Base-by-base conservation (phyloP, 2,329 filamentous ascomycete species). In the Diaporthe sp. region DNA sequence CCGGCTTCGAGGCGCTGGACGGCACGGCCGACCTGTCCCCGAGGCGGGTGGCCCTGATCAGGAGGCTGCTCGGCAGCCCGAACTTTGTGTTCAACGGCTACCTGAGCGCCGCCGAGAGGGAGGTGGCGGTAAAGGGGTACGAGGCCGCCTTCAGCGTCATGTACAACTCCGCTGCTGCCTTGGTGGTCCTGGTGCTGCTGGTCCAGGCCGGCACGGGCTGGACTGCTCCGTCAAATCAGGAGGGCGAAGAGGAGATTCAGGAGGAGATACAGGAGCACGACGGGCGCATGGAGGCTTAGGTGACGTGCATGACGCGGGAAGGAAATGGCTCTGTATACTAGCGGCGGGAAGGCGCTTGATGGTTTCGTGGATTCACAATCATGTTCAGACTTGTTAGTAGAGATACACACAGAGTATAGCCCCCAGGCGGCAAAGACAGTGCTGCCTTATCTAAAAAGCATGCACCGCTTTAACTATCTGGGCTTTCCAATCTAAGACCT, bases 1-100 rank as follows among this genome's bases (percentile, higher is more conserved):
- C 83, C 0, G 90, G 91, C 0, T 95, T 95, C 77, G 80, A 82
- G 6, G 75, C 72, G 19, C 82, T 90, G 2, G 88, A 90, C 40
- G 84, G 82, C 15, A 80, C 79, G 6, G 76, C 77, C 25, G 77
- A 74, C 4, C 77, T 86, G 35, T 82, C 76, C 19, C 80, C 81
- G 33, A 82, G 78, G 42, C 83, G 86, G 55, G 75, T 77, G 72
- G 78, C 80, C 38, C 80, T 91, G n/a, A 80, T 90, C 55, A 83
- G 82, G 10, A 84, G 83, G 69, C 83, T 91, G 54, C 81, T 89
- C 8, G 88, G 88, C 4, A 87, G 88, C 40, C 89, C 89, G 0
- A 85, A 86, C 1, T 80, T 88, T 1, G 88, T 90, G 0, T 87
- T 84, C 67, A 80, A 84, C 58, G 84, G 84, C 5, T 84, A 80